phyloP scores from a whole-genome alignment of 2,329 filamentous ascomycete species.

The Laburnicola sp. region DNA sequence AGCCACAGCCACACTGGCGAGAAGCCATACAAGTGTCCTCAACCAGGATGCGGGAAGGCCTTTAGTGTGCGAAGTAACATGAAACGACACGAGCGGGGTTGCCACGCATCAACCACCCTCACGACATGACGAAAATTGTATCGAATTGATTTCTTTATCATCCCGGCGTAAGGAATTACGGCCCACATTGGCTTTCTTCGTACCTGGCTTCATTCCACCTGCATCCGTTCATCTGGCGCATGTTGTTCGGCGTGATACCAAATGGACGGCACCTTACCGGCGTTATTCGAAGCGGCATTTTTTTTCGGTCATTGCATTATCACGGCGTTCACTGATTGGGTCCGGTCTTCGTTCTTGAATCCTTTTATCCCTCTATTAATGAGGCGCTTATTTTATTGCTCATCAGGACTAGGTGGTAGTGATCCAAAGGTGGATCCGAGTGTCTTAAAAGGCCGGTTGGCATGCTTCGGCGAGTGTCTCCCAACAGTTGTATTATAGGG shows the following conservation, averaged over 20 bases:
- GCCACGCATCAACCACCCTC: slow-evolving; percentile 62
- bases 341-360: slow-evolving; percentile 5
- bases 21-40: slow-evolving; percentile 97
- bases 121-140: slow-evolving; percentile 39
- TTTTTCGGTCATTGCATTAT: slow-evolving; percentile 16
- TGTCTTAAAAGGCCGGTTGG: slow-evolving; percentile 11
- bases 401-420: slow-evolving; percentile 1
- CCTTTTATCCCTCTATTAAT: slow-evolving; percentile 4
- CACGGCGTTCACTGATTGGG: slow-evolving; percentile 7
- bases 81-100: slow-evolving; percentile 97
- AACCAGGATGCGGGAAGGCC: slow-evolving; percentile 89
- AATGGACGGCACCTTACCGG: slow-evolving; percentile 19
- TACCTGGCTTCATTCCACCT: slow-evolving; percentile 20
- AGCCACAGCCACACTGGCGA: slow-evolving; percentile 97
- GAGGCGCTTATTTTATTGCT: slow-evolving; percentile 8
- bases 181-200: slow-evolving; percentile 22
- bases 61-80: slow-evolving; percentile 99
- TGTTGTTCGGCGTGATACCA: slow-evolving; percentile 30
- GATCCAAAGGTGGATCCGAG: slow-evolving; percentile 14
- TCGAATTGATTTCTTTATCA: slow-evolving; percentile 18
- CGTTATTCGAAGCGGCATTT: slow-evolving; percentile 27
- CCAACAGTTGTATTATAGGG: slow-evolving; percentile 36
- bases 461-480: slow-evolving; percentile 17
- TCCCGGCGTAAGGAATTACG: slow-evolving; percentile 21
- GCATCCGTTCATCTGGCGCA: slow-evolving; percentile 24